Evolutionary conservation across 108 stramenopile species (phyloP).

Genomic region (Bacterosira constricta): DNA sequence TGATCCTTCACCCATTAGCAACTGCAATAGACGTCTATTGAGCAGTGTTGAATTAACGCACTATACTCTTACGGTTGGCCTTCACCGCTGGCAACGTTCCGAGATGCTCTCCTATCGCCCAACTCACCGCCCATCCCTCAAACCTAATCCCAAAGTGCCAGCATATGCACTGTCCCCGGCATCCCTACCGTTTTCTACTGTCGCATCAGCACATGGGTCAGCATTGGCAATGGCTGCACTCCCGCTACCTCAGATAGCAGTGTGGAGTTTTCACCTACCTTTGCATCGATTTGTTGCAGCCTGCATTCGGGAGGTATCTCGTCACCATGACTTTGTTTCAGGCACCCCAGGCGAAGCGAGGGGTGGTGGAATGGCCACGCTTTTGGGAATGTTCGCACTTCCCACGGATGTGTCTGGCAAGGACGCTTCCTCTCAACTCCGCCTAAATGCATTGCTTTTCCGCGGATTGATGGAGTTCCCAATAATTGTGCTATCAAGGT

Average conservation of each 20-base stretch:
- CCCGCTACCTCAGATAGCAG: constrained; percentile 75
- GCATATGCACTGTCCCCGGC: constrained; percentile 54
- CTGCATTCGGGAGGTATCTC: constrained; percentile 74
- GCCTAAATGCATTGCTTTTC: constrained; percentile 51
- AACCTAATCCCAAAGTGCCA: constrained; percentile 17
- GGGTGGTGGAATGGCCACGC: constrained; percentile 39
- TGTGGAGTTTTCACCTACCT: constrained; percentile 90
- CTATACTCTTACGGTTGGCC: constrained; percentile 59
- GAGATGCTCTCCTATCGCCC: constrained; percentile 63
- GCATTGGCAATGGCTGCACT: constrained; percentile 67
- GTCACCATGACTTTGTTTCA: constrained; percentile 51
- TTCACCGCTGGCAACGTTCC: constrained; percentile 67
- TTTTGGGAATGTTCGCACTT: constrained; percentile 32
- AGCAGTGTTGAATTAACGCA: constrained; percentile 68
- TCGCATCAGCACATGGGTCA: constrained; percentile 61
- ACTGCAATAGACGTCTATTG: constrained; percentile 42
- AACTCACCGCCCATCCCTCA: constrained; percentile 30
- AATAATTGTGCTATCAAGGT: constrained; percentile 53
- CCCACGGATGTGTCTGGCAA: constrained; percentile 10
- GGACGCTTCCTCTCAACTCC: constrained; percentile 21
- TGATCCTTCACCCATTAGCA: constrained; percentile 57
- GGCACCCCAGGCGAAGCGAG: too few relatives aligned
- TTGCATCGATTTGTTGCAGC: constrained; percentile 90
- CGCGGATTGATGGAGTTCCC: constrained; percentile 86
- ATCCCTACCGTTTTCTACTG: constrained; percentile 76